Evolutionary conservation across 2,329 filamentous ascomycete species (phyloP).

Genomic region (Botrytis pseudocinerea): DNA sequence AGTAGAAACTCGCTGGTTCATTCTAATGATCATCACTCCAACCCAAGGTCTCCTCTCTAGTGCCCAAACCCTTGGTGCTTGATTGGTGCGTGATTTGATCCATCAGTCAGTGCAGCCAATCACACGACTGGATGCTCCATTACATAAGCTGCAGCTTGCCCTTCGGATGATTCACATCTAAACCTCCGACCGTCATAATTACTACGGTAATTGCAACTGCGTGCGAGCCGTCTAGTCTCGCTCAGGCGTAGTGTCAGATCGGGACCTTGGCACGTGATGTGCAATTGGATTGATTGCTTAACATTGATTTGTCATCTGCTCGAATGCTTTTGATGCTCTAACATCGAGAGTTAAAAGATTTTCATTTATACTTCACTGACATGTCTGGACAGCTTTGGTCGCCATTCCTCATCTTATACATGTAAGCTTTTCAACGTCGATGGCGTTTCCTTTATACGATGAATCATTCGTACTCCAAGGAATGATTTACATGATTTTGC

Average conservation of each 20-base stretch:
- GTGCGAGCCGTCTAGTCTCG: neutral
- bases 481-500: neutral
- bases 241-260: neutral
- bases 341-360: neutral
- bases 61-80: constrained; percentile 2
- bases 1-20: neutral
- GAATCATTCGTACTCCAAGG: neutral
- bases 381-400: neutral
- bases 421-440: neutral
- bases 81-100: neutral
- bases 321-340: neutral
- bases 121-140: neutral
- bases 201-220: neutral
- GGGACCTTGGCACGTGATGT: neutral
- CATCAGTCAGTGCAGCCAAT: neutral
- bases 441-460: neutral
- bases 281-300: neutral
- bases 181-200: constrained; percentile 1
- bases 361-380: neutral
- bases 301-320: neutral
- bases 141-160: neutral
- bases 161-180: constrained; percentile 3
- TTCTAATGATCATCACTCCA: neutral
- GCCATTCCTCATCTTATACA: neutral
- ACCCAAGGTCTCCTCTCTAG: neutral